Evolutionary conservation across 768 basidiomycete genomes (phyloP).

Genomic region (Tylopilus sp.): DNA sequence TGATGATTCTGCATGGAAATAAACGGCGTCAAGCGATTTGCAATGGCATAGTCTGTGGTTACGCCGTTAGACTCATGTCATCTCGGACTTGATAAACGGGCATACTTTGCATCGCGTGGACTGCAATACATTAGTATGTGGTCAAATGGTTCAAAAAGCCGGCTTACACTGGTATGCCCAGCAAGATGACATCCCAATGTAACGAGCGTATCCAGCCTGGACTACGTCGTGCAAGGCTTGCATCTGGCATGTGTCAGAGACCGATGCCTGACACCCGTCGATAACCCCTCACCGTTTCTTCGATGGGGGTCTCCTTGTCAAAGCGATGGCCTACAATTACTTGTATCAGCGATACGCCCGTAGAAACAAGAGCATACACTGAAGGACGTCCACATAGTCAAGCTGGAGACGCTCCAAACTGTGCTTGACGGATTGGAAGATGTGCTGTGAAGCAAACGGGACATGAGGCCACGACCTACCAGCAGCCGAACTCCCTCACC

Average conservation of each 20-base stretch:
- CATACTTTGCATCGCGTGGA: conserved; percentile 41
- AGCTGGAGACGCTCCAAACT: conserved; percentile 40
- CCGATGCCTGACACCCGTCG: background rate
- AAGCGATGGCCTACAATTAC: conserved; percentile 41
- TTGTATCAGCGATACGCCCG: background rate
- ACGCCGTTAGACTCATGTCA: too few relatives aligned
- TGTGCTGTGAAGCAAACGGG: conserved; percentile 34
- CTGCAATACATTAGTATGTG: conserved; percentile 15
- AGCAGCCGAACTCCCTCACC: too few relatives aligned
- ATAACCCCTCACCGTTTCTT: conserved; percentile 33
- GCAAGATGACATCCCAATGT: conserved; percentile 43
- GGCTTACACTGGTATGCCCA: conserved; percentile 38
- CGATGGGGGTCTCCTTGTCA: conserved; percentile 47
- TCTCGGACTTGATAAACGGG: background rate
- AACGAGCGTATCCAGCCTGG: conserved; percentile 45
- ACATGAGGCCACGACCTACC: too few relatives aligned
- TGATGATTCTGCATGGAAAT: conserved; percentile 67
- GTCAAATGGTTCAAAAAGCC: background rate
- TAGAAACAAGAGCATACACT: conserved; percentile 31
- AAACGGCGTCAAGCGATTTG: conserved; percentile 47
- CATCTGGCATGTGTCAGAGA: conserved; percentile 28
- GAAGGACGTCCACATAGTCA: conserved; percentile 59
- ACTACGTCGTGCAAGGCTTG: conserved; percentile 51
- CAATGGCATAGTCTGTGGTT: conserved; percentile 38
- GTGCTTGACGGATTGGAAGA: conserved; percentile 49